phyloP scores from a whole-genome alignment of 805 yeast species.

The Saccharomycopsis malanga region DNA sequence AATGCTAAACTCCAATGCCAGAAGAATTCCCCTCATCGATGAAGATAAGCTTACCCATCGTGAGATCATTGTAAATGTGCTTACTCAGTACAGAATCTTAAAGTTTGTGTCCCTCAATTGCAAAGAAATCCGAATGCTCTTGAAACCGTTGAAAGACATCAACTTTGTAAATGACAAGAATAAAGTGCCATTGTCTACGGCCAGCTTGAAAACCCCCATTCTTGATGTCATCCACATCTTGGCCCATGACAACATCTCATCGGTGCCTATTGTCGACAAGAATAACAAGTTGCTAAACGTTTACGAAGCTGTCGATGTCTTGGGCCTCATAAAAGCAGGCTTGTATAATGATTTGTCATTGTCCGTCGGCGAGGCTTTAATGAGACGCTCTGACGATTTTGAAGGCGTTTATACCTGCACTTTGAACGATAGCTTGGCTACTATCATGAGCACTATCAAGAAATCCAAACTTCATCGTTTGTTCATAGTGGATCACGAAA shows the following conservation, averaged over 20 bases:
- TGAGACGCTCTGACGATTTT: constrained; percentile 90
- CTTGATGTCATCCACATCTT: constrained; percentile 83
- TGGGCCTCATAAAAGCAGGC: constrained; percentile 90
- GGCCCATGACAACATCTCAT: constrained; percentile 74
- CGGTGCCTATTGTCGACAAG: constrained; percentile 89
- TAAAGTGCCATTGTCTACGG: constrained; percentile 53
- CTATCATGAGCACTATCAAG: constrained; percentile 88
- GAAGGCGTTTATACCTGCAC: constrained; percentile 98
- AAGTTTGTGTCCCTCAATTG: constrained; percentile 95
- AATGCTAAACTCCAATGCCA: constrained; percentile 82
- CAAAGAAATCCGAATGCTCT: constrained; percentile 80
- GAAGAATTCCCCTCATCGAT: constrained; percentile 92
- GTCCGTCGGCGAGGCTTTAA: constrained; percentile 91
- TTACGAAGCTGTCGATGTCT: constrained; percentile 92
- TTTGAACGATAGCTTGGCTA: constrained; percentile 72
- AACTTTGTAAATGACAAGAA: constrained; percentile 50
- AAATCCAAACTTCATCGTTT: constrained; percentile 86
- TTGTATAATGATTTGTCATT: constrained; percentile 83
- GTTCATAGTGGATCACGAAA: constrained; percentile 83
- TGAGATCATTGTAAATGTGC: constrained; percentile 90
- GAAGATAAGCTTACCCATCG: constrained; percentile 87
- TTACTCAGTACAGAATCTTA: constrained; percentile 92
- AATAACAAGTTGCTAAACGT: constrained; percentile 67
- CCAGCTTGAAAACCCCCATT: constrained; percentile 86
- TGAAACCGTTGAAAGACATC: constrained; percentile 67